Evolutionary conservation across 2,329 filamentous ascomycete species (phyloP).

Genomic region (Ceratocystis variospora): DNA sequence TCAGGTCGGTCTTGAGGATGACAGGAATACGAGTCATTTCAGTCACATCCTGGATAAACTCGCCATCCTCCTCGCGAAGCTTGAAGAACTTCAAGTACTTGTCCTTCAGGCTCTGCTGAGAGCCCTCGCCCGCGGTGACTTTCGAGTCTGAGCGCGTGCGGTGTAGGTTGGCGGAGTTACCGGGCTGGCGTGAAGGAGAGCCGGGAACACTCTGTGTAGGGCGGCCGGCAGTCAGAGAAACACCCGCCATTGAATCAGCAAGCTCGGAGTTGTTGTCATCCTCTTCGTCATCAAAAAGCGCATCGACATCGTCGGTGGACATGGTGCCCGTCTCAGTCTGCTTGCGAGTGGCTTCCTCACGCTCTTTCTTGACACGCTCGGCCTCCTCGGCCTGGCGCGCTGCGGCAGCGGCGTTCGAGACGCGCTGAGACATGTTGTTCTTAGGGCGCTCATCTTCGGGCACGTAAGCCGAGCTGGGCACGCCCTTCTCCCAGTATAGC

Average conservation of each 20-base stretch:
- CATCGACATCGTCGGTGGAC: constrained; percentile 82
- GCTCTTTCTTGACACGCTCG: constrained; percentile 67
- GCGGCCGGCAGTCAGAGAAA: constrained; percentile 65
- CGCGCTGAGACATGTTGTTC: constrained; percentile 57
- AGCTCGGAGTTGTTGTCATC: constrained; percentile 68
- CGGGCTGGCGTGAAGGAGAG: constrained; percentile 64
- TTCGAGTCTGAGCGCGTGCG: constrained; percentile 91
- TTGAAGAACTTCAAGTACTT: constrained; percentile 87
- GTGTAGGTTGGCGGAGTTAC: constrained; percentile 53
- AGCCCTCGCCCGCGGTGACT: constrained; percentile 62
- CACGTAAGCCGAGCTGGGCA: constrained; percentile 87
- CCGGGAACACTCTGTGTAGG: constrained; percentile 92
- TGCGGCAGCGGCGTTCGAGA: constrained; percentile 60
- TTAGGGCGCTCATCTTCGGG: constrained; percentile 94
- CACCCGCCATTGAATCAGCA: constrained; percentile 82
- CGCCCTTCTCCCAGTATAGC: constrained; percentile 99
- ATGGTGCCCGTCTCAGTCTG: constrained; percentile 92
- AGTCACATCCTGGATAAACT: constrained; percentile 95
- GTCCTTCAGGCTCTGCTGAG: constrained; percentile 80
- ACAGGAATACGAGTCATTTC: constrained; percentile 98
- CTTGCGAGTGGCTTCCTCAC: constrained; percentile 80
- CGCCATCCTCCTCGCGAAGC: constrained; percentile 78
- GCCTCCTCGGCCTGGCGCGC: constrained; percentile 71
- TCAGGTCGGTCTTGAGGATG: constrained; percentile 93
- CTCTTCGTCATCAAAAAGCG: constrained; percentile 88